phyloP scores from a whole-genome alignment of 2,329 filamentous ascomycete species.

The Pseudocercospora cruenta region DNA sequence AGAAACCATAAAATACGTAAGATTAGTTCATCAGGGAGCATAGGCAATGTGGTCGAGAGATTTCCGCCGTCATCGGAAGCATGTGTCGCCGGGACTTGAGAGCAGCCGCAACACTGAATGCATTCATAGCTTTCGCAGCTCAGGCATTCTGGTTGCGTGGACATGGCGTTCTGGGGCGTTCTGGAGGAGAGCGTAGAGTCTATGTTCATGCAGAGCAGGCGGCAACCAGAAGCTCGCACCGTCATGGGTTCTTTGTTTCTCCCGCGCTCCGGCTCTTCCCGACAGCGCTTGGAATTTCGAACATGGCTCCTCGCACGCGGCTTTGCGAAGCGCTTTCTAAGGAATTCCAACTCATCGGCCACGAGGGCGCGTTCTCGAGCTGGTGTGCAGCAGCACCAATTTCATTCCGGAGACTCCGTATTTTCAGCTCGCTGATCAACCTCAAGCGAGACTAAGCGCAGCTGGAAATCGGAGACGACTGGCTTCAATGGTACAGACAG shows the following conservation, averaged over 20 bases:
- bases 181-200: background rate
- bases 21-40: constrained; percentile 49
- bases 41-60: background rate
- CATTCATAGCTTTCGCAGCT: background rate
- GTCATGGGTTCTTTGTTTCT: background rate
- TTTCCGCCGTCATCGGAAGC: background rate
- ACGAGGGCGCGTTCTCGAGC: background rate
- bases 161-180: background rate
- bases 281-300: background rate
- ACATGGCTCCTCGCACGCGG: background rate
- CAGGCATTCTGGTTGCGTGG: background rate
- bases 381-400: background rate
- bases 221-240: background rate
- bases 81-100: background rate
- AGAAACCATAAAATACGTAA: constrained; percentile 50
- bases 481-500: background rate
- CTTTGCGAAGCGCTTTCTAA: too few species aligned
- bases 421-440: background rate
- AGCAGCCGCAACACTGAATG: background rate
- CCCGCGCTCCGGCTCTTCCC: background rate
- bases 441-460: background rate
- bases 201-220: background rate
- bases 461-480: too few species aligned
- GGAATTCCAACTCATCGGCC: background rate
- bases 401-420: background rate